phyloP scores from a whole-genome alignment of 164 flowering plant species.

The Malania oleifera region DNA sequence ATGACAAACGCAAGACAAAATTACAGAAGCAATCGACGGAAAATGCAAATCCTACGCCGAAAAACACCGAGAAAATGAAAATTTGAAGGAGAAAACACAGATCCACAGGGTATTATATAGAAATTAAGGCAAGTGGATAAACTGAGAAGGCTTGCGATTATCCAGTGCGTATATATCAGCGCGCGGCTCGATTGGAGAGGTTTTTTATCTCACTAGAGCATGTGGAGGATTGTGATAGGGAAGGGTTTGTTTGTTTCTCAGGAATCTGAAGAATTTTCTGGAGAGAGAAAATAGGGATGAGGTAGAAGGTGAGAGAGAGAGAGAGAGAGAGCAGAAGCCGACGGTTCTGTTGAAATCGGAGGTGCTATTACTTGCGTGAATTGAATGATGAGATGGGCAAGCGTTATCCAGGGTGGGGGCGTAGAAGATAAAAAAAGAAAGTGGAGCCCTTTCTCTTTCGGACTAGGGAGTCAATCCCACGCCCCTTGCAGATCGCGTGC shows the following conservation, averaged over 20 bases:
- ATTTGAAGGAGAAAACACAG: background rate
- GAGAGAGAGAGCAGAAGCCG: constrained; percentile 5
- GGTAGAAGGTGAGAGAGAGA: too few relatives aligned
- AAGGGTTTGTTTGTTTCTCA: constrained; percentile 20
- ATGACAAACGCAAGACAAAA: background rate
- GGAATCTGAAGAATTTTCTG: too few relatives aligned
- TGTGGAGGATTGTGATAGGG: constrained; percentile 12
- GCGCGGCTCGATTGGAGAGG: constrained; percentile 13
- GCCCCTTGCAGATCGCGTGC: too few relatives aligned
- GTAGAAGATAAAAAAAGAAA: too few relatives aligned
- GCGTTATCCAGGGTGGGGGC: too few relatives aligned
- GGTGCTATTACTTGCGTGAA: background rate
- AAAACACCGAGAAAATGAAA: background rate
- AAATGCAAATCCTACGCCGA: background rate
- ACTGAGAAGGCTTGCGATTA: constrained; percentile 11
- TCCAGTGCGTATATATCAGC: too few relatives aligned
- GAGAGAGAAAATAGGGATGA: too few relatives aligned
- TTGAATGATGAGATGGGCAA: too few relatives aligned
- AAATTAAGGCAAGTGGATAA: constrained; percentile 42
- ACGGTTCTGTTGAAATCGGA: background rate
- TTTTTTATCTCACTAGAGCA: background rate
- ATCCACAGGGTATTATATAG: constrained; percentile 1
- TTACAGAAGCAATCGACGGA: background rate
- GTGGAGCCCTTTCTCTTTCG: too few relatives aligned
- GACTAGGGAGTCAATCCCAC: too few relatives aligned